Evolutionary conservation across 208 protist genomes (phyloP).

Genomic region (Leishmania turanica): DNA sequence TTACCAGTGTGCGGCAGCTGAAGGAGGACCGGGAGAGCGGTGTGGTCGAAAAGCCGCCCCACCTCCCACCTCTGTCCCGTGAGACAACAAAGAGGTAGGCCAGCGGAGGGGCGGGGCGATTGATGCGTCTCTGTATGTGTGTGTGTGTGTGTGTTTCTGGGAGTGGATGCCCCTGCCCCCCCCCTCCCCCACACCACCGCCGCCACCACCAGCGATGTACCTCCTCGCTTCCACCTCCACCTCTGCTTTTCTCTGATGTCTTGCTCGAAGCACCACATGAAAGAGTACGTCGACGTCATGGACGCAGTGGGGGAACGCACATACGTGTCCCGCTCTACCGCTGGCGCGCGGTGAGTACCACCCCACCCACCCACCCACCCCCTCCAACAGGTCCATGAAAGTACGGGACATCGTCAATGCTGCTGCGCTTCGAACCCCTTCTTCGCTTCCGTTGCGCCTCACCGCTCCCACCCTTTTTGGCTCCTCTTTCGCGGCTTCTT

Average conservation of each 20-base stretch:
- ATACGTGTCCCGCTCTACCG: background rate
- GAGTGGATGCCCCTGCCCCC: background rate
- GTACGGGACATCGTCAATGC: background rate
- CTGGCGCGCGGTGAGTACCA: background rate
- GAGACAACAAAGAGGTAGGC: background rate
- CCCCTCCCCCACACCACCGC: background rate
- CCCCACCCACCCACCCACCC: background rate
- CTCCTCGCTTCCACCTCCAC: background rate
- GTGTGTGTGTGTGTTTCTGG: background rate
- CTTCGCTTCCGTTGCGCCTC: background rate
- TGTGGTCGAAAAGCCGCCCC: background rate
- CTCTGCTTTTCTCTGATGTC: background rate
- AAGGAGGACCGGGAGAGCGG: slow-evolving; percentile 3
- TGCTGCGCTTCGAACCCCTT: background rate
- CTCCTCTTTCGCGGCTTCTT: background rate
- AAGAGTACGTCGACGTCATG: background rate
- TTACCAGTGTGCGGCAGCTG: slow-evolving; percentile 21
- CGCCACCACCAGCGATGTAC: background rate
- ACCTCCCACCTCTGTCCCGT: background rate
- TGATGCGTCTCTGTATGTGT: background rate
- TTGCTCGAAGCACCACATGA: background rate
- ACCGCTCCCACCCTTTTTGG: background rate
- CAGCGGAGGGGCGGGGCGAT: background rate
- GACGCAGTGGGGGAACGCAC: background rate
- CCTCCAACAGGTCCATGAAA: background rate